These are phyloP conservation scores for Boletus sp. DNA, from an alignment of 768 basidiomycete species.

Conservation along the genomic window DNA sequence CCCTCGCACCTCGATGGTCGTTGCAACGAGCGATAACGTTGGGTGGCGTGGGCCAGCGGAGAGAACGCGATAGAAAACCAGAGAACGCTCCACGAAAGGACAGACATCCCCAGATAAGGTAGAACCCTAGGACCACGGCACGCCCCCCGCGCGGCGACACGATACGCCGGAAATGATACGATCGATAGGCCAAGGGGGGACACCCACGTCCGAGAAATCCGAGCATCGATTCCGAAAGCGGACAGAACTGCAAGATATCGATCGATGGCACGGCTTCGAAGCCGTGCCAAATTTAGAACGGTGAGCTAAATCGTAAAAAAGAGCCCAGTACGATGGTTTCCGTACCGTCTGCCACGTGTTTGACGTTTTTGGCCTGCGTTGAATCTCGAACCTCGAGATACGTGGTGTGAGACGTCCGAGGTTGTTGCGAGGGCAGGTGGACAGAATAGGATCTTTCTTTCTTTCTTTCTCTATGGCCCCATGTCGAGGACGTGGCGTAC, in stretches of 20 bases:
- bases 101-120: background rate
- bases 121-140: background rate
- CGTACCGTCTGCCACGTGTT: background rate
- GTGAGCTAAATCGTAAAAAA: background rate
- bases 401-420: background rate
- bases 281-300: too few relatives aligned
- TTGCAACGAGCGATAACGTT: background rate
- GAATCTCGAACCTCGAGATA: background rate
- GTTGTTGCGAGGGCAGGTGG: background rate
- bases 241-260: too few relatives aligned
- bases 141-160: background rate
- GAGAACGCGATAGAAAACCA: conserved; percentile 1
- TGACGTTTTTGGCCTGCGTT: background rate
- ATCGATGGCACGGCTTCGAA: too few relatives aligned
- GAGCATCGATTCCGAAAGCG: too few relatives aligned
- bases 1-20: background rate
- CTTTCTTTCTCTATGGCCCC: background rate
- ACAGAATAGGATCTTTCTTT: background rate
- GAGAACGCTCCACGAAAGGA: background rate
- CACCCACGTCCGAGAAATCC: too few relatives aligned
- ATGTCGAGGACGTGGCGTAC: background rate
- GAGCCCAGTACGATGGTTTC: background rate
- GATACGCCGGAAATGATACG: too few relatives aligned
- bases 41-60: background rate
- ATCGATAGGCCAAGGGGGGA: background rate